Base-by-base conservation (phyloP, 2,329 filamentous ascomycete genomes). In the Fusarium solani-melongenae region DNA sequence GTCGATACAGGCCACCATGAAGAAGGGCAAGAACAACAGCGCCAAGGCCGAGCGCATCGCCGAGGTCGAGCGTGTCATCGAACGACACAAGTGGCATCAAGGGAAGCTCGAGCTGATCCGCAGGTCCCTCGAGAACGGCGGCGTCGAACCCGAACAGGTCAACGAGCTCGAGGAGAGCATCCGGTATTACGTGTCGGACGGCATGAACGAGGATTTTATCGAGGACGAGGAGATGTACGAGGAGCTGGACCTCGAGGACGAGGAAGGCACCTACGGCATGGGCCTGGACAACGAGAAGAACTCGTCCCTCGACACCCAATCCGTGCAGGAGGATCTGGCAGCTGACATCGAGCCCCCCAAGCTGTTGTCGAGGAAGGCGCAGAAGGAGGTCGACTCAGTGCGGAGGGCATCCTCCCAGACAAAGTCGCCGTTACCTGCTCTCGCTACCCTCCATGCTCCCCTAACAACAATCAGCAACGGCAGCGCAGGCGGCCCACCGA, bases 181-280 rank as follows among this genome's bases (percentile, higher is more conserved):
- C 82, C 92, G 92, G 78, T 98, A 98, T 84, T 99, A 98, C 81
- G 95, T 98, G 57, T 92, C 95, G 63, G 95, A 96, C 81, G 95
- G 95, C 76, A 91, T 93, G 84, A 94, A 94, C 75, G 89, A 94
- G 53, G 96, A 98, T 80, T 98, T 94, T 83, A 92, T 94, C 82
- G 95, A 98, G 78, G 95, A 98, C 81, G 96, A 99, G 78, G 92
- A 91, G 73, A 92, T 99, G 83, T 99, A 98, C 85, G 95, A 99
- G 81, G 96, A 98, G 64, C 89, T 98, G 65, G 93, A 95, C 78
- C 90, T 99, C 49, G 92, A 97, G 70, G 95, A 97, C 77, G 96
- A 98, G 78, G 96, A 98, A 82, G 95, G 94, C 66, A 88, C 91
- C 64, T 98, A 92, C 79, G 96, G 95, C 75, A 91, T 98, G 87